Percentiles rank a stretch among this genome's conserved stretches.
These are phyloP conservation scores for Tolypocladium tropicale DNA, from an alignment of 2,329 filamentous ascomycete genomes.

Conservation along the genomic window DNA sequence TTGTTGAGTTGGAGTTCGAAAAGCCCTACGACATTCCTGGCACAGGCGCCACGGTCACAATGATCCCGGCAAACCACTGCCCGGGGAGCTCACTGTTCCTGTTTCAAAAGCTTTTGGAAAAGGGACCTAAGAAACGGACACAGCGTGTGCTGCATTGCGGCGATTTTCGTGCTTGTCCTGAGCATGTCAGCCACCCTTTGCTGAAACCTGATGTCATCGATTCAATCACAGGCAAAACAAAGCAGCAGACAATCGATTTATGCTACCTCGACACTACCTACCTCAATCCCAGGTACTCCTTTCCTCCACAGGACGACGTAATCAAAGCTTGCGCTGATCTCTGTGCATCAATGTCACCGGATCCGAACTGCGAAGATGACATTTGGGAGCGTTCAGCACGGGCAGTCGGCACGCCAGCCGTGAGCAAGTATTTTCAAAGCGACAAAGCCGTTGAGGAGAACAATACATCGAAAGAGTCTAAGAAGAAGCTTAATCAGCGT, in stretches of 20 bases:
- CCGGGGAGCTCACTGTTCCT: conserved; percentile 90
- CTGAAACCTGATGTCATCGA: conserved; percentile 68
- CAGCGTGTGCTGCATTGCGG: conserved; percentile 90
- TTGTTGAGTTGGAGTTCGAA: conserved; percentile 81
- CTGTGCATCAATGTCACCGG: conserved; percentile 66
- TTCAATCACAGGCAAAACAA: conserved; percentile 55
- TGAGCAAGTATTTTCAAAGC: conserved; percentile 44
- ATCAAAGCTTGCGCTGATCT: conserved; percentile 80
- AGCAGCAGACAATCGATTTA: conserved; percentile 81
- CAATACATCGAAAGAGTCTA: conserved; percentile 15
- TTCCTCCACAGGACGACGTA: conserved; percentile 81
- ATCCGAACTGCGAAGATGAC: conserved; percentile 39
- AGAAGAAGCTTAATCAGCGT: conserved; percentile 34
- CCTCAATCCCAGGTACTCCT: conserved; percentile 88
- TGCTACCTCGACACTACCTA: conserved; percentile 98
- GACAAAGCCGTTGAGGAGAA: conserved; percentile 17
- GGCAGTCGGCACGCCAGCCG: conserved; percentile 28
- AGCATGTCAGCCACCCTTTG: conserved; percentile 72
- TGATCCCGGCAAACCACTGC: conserved; percentile 95
- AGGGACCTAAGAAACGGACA: conserved; percentile 45
- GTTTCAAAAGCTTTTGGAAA: conserved; percentile 68
- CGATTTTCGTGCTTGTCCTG: conserved; percentile 84
- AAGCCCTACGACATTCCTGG: conserved; percentile 66
- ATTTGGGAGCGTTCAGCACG: conserved; percentile 35
- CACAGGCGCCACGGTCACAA: conserved; percentile 77